Evolutionary conservation across 2,329 filamentous ascomycete genomes (phyloP), one percentile per base, ranked within the genome.

Genomic region (Aureobasidium uvarum): DNA sequence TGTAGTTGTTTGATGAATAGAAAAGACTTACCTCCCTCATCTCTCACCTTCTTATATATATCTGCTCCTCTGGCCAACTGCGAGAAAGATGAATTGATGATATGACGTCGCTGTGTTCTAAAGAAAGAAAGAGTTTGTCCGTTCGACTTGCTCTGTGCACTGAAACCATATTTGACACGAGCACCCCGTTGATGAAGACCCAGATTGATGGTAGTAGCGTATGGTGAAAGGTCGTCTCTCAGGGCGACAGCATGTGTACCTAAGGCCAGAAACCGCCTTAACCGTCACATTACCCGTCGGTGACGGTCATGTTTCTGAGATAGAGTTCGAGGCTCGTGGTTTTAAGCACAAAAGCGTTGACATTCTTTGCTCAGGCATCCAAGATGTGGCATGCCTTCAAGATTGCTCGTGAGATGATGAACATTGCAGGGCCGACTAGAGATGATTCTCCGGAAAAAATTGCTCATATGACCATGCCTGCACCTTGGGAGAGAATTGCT

Each of bases 101-200:
- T 14, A 20, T 62, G 58, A 63, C 60, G 60, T 63, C 23, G 31
- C 18, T 31, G 33, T 62, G 58, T 63, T 54, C 60, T 54, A 63
- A 63, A 63, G 60, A 63, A 63, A 63, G 60, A 33, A 33, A 62
- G 23, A 62, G 45, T 18, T 62, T 33, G 31, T 50, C 45, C 45
- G 20, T 50, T 38, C 20, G 36, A 39, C 31, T 28, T 45, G 43
- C 58, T 38, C 25, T 62, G 58, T 62, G 58, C 58, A 36, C 31
- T 41, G 10, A 36, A 62, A 50, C 28, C n/a, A 46, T 36, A 23
- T 20, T 62, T 50, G 25, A 62, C 36, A 51, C 58, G 58, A 62
- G 45, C 58, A 16, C 20, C 18, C n/a, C 58, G 28, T 48, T 62
- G 31, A 62, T 39, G 45, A 13, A 50, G 45, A 50, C 28, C 31